Evolutionary conservation across 768 basidiomycete species (phyloP).

Genomic region (Suillus fuscotomentosus): DNA sequence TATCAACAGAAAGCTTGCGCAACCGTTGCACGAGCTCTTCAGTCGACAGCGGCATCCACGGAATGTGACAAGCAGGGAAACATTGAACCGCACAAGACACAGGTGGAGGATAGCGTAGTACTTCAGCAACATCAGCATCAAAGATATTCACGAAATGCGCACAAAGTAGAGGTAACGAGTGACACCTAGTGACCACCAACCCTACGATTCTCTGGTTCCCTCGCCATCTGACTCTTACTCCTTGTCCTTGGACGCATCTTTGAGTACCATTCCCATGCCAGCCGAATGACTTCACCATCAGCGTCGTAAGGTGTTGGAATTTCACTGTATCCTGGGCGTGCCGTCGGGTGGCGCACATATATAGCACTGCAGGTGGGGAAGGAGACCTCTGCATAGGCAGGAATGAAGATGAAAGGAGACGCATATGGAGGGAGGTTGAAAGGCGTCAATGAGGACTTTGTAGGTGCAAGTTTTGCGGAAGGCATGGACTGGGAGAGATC

Average conservation of each 20-base stretch:
- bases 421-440: slow-evolving; percentile 88
- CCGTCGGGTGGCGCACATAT: slow-evolving; percentile 95
- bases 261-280: slow-evolving; percentile 96
- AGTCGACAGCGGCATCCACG: too few relatives aligned
- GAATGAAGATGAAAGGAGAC: slow-evolving; percentile 90
- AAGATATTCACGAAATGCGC: too few relatives aligned
- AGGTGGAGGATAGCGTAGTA: too few relatives aligned
- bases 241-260: slow-evolving; percentile 66
- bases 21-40: too few relatives aligned
- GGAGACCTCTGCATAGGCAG: slow-evolving; percentile 84
- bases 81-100: too few relatives aligned
- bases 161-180: too few relatives aligned
- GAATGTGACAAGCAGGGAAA: too few relatives aligned
- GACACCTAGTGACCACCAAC: slow-evolving; percentile 14
- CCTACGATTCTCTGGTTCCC: slow-evolving; percentile 67
- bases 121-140: too few relatives aligned
- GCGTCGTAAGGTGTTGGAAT: slow-evolving; percentile 96
- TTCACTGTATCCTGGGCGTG: slow-evolving; percentile 93
- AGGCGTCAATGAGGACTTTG: slow-evolving; percentile 47
- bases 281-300: slow-evolving; percentile 87
- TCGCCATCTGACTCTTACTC: slow-evolving; percentile 57
- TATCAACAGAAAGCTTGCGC: too few relatives aligned
- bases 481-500: neutral
- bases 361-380: slow-evolving; percentile 88
- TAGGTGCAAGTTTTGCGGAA: slow-evolving; percentile 3